phyloP scores from a whole-genome alignment of 306 rosid species.

The Myrica gale region DNA sequence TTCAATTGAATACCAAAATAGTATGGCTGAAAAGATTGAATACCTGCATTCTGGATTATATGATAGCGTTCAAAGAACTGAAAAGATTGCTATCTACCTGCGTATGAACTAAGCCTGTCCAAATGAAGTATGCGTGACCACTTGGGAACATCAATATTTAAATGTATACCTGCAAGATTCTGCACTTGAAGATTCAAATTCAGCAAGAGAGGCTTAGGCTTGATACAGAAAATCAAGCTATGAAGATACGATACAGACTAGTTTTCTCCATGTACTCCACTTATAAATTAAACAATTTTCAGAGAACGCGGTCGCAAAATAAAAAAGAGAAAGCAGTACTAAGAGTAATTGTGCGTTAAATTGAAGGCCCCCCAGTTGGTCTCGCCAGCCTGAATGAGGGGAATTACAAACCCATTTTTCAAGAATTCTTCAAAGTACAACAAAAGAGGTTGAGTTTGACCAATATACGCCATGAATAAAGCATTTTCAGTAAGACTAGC shows the following conservation, averaged over 20 bases:
- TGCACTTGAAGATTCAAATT: conserved; percentile 46
- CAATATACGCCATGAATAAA: background rate
- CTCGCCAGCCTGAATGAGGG: background rate
- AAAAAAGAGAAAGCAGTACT: background rate
- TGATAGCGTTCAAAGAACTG: conserved; percentile 10
- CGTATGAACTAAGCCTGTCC: conserved; percentile 70
- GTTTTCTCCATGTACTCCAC: background rate
- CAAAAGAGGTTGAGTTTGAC: background rate
- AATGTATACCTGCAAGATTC: conserved; percentile 79
- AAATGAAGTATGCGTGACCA: conserved; percentile 81
- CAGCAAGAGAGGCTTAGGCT: conserved; percentile 10
- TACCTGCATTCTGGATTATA: background rate
- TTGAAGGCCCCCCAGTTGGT: conserved; percentile 3
- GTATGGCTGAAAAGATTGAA: too few species aligned
- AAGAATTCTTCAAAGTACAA: background rate
- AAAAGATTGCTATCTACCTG: conserved; percentile 51
- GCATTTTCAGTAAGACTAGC: background rate
- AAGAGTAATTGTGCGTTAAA: background rate
- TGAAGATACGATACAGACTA: background rate
- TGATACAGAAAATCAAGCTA: background rate
- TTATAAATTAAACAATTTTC: background rate
- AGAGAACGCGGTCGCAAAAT: background rate
- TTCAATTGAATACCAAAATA: background rate
- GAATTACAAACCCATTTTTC: background rate
- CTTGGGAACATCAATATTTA: conserved; percentile 85